Evolutionary conservation across 2,329 filamentous ascomycete species (phyloP).

Genomic region (Aspergillus ochraceus): DNA sequence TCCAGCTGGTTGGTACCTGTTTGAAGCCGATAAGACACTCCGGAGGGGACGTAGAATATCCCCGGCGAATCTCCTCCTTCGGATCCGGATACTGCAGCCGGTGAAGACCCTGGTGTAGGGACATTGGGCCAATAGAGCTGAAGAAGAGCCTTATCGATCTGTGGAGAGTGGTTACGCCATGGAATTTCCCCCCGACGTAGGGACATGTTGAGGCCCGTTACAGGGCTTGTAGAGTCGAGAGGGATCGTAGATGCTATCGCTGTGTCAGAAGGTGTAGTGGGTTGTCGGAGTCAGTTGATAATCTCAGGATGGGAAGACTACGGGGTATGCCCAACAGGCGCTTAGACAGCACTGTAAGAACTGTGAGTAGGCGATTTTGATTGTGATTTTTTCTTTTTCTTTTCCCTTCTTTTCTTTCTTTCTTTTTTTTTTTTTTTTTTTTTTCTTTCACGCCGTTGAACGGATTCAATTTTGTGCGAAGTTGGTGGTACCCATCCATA

Average conservation of each 20-base stretch:
- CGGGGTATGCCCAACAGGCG: neutral
- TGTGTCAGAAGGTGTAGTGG: neutral
- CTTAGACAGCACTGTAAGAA: neutral
- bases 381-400: neutral
- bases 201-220: conserved; percentile 6
- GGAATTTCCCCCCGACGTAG: neutral
- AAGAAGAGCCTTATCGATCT: conserved; percentile 3
- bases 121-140: neutral
- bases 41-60: neutral
- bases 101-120: neutral
- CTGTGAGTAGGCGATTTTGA: neutral
- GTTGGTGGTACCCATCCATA: too few species aligned
- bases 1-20: neutral
- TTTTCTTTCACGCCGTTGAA: too few species aligned
- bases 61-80: neutral
- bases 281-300: conserved; percentile 5
- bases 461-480: too few species aligned
- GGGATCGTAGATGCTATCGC: neutral
- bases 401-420: neutral
- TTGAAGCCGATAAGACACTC: neutral
- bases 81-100: neutral
- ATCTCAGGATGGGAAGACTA: neutral
- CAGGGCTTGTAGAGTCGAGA: neutral
- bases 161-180: neutral
- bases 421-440: too few species aligned